Evolutionary conservation across 1,284 basidiomycete species (phyloP).

Genomic region (Omphalotus olearius): DNA sequence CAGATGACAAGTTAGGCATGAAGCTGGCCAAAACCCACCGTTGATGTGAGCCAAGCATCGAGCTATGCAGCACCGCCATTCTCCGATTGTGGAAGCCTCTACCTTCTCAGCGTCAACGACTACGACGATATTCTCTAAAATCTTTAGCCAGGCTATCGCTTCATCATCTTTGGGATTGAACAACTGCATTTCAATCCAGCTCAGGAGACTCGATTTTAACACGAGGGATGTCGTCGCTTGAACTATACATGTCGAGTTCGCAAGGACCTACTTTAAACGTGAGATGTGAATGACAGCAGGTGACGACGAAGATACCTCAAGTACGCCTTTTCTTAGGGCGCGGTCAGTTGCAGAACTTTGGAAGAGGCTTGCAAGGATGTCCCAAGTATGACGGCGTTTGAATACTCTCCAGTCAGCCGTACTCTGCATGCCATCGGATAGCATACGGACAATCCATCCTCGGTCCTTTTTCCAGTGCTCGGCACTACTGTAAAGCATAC

Average conservation of each 20-base stretch:
- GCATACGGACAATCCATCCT: slow-evolving; percentile 82
- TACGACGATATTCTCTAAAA: slow-evolving; percentile 66
- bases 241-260: slow-evolving; percentile 62
- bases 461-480: slow-evolving; percentile 78
- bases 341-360: slow-evolving; percentile 57
- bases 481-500: slow-evolving; percentile 77
- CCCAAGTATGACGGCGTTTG: slow-evolving; percentile 83
- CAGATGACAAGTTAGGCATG: background rate
- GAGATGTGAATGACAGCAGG: too few relatives aligned
- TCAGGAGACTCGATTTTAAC: slow-evolving; percentile 62
- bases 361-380: slow-evolving; percentile 79
- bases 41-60: slow-evolving; percentile 49
- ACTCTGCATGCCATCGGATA: slow-evolving; percentile 76
- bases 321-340: slow-evolving; percentile 49
- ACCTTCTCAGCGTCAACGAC: slow-evolving; percentile 44
- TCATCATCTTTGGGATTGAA: slow-evolving; percentile 36
- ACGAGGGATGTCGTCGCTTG: slow-evolving; percentile 67
- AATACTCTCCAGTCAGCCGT: slow-evolving; percentile 79
- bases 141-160: slow-evolving; percentile 57
- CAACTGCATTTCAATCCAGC: slow-evolving; percentile 80
- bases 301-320: slow-evolving; percentile 50
- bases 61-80: slow-evolving; percentile 51
- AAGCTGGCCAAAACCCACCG: slow-evolving; percentile 17
- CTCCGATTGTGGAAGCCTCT: slow-evolving; percentile 44
- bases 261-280: slow-evolving; percentile 48